These are phyloP conservation scores for Arabidopsis thaliana DNA, from an alignment of 345 rosid genomes.

Conservation along the genomic window TAIR10.1 NC_003076.8:26752501-26753000, in stretches of 20 bases:
- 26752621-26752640: neutral
- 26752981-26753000: neutral
- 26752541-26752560: slow-evolving; percentile 9
- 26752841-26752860: slow-evolving; percentile 25
- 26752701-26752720: neutral
- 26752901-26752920: neutral
- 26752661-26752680: neutral
- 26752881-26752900: neutral
- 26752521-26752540: slow-evolving; percentile 7
- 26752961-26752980: slow-evolving; percentile 1
- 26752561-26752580: neutral
- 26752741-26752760: neutral
- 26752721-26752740: neutral
- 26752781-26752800: slow-evolving; percentile 27
- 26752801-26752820: slow-evolving; percentile 22
- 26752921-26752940: slow-evolving; percentile 6
- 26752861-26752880: slow-evolving; percentile 11
- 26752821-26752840: slow-evolving; percentile 1
- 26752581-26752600: neutral
- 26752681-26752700: neutral
- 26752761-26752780: neutral
- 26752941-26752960: slow-evolving; percentile 10
- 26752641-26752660: neutral
- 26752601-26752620: neutral
- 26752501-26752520: slow-evolving; percentile 10